Percentiles rank a stretch among this genome's conserved stretches.
Evolutionary conservation across 106 monocot genomes (phyloP).

Genomic region (Acorus calamus): DNA sequence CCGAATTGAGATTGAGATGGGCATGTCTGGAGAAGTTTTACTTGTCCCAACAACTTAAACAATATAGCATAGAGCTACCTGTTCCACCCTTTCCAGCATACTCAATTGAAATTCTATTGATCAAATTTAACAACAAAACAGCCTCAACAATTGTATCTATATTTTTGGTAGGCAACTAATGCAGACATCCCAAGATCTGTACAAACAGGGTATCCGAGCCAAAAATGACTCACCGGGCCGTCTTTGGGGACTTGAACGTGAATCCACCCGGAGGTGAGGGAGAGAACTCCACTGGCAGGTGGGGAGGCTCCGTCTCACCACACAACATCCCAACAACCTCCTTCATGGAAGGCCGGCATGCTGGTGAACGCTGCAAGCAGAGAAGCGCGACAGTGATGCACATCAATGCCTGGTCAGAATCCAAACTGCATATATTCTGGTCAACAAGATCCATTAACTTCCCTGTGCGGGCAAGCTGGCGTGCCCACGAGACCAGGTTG

Average conservation of each 20-base stretch:
- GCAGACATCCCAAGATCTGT: too few species aligned
- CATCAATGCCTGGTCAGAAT: slow-evolving; percentile 66
- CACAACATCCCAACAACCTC: slow-evolving; percentile 74
- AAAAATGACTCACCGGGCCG: slow-evolving; percentile 33
- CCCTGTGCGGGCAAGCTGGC: slow-evolving; percentile 59
- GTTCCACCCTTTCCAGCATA: too few species aligned
- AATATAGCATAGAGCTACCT: too few species aligned
- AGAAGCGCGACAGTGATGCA: slow-evolving; percentile 82
- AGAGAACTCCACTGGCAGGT: slow-evolving; percentile 81
- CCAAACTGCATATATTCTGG: slow-evolving; percentile 32
- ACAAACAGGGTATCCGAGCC: too few species aligned
- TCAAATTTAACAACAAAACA: too few species aligned
- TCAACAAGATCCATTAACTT: slow-evolving; percentile 74
- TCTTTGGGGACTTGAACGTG: slow-evolving; percentile 54
- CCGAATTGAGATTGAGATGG: too few species aligned
- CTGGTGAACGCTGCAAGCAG: slow-evolving; percentile 76
- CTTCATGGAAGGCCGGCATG: slow-evolving; percentile 47
- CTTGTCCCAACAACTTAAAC: too few species aligned
- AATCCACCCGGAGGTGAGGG: slow-evolving; percentile 70
- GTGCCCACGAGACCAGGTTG: slow-evolving; percentile 87
- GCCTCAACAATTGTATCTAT: too few species aligned
- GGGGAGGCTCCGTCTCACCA: slow-evolving; percentile 62
- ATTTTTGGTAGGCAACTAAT: too few species aligned
- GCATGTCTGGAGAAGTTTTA: too few species aligned
- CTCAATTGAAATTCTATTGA: too few species aligned